Evolutionary conservation across 257 asterid species (phyloP).

Genomic region (Solanum clarkiae): DNA sequence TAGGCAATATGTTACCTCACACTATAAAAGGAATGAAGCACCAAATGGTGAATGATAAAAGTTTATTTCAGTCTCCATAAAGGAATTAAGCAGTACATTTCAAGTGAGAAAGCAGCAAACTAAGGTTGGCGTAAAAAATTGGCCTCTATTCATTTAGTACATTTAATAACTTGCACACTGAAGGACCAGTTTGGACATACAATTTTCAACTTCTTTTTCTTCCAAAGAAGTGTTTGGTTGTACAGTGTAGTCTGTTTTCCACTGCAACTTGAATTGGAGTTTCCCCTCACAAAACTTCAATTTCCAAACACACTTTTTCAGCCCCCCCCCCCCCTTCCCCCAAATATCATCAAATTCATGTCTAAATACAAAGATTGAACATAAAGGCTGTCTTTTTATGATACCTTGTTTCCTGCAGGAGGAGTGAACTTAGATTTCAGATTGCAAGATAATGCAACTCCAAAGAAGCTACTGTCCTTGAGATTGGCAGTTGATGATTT

Average conservation of each 20-base stretch:
- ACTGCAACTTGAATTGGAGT: no score
- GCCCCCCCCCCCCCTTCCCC: no score
- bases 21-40: background rate
- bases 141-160: background rate
- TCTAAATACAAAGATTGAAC: background rate
- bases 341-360: background rate
- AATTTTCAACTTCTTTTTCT: no score
- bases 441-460: slow-evolving; percentile 51
- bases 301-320: no score
- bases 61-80: background rate
- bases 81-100: background rate
- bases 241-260: no score
- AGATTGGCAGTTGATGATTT: slow-evolving; percentile 30
- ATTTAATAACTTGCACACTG: background rate
- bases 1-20: background rate
- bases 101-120: background rate
- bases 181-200: background rate
- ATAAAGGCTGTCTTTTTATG: background rate
- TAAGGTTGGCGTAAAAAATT: background rate
- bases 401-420: slow-evolving; percentile 36
- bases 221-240: no score
- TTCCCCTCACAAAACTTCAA: no score
- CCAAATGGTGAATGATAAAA: background rate
- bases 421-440: slow-evolving; percentile 38
- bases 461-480: slow-evolving; percentile 62